phyloP scores from a whole-genome alignment of 495 filamentous ascomycete species.

The Lasiosphaeriaceae sp. region DNA sequence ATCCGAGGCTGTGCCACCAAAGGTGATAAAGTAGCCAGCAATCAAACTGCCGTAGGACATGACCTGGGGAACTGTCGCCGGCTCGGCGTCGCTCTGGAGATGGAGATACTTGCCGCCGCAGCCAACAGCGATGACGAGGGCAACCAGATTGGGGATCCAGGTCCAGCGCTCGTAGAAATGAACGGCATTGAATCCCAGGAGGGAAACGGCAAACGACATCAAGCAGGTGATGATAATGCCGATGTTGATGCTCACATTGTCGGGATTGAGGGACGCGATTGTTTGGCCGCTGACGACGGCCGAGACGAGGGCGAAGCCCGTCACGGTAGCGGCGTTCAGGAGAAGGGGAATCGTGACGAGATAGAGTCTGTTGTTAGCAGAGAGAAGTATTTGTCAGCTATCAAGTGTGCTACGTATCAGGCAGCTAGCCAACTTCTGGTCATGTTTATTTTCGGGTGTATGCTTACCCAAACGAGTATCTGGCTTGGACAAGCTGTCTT shows the following conservation, averaged over 20 bases:
- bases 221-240: slow-evolving; percentile 51
- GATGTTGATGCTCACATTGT: slow-evolving; percentile 42
- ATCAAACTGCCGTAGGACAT: slow-evolving; percentile 33
- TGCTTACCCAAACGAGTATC: slow-evolving; percentile 51
- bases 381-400: not conserved
- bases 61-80: slow-evolving; percentile 25
- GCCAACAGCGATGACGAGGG: slow-evolving; percentile 47
- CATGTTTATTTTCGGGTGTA: not conserved
- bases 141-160: slow-evolving; percentile 52
- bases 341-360: slow-evolving; percentile 37
- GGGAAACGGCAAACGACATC: slow-evolving; percentile 42
- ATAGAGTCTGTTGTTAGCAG: slow-evolving; percentile 21
- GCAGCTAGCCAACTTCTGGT: too few relatives aligned
- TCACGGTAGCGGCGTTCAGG: slow-evolving; percentile 40
- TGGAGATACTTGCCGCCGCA: slow-evolving; percentile 43
- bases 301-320: slow-evolving; percentile 40
- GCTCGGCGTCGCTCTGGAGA: slow-evolving; percentile 26
- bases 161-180: slow-evolving; percentile 54
- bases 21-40: slow-evolving; percentile 43
- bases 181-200: slow-evolving; percentile 50
- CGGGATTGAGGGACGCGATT: slow-evolving; percentile 42
- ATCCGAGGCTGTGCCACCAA: slow-evolving; percentile 39
- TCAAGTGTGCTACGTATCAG: too few relatives aligned
- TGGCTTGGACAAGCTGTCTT: slow-evolving; percentile 53
- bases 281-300: slow-evolving; percentile 41